These are phyloP conservation scores for Sphagnurus paluster DNA, from an alignment of 1,284 basidiomycete species.

Conservation along the genomic window DNA sequence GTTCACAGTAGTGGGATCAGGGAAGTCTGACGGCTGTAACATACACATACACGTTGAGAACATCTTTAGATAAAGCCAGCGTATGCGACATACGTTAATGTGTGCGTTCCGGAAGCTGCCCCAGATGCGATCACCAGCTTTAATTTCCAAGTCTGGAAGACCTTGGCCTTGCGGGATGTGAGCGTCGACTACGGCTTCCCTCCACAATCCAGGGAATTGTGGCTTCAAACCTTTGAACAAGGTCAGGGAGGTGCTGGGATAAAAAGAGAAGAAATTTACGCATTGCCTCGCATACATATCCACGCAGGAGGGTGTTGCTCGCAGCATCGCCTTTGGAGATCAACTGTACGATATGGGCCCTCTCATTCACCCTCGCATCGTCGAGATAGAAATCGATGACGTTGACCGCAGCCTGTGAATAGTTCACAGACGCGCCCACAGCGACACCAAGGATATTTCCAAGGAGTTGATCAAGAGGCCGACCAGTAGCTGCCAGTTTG, in stretches of 20 bases:
- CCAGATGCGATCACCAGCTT: conserved; percentile 45
- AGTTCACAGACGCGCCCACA: conserved; percentile 46
- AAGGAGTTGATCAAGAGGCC: conserved; percentile 42
- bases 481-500: conserved; percentile 39
- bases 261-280: conserved; percentile 27
- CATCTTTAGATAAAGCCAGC: not conserved
- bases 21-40: conserved; percentile 42
- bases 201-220: conserved; percentile 44
- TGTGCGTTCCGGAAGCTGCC: conserved; percentile 51
- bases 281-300: conserved; percentile 57
- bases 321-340: conserved; percentile 33
- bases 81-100: conserved; percentile 44
- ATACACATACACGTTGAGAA: not conserved
- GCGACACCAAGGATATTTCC: conserved; percentile 49
- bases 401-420: conserved; percentile 44
- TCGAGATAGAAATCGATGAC: conserved; percentile 61
- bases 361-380: conserved; percentile 37
- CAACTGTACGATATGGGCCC: conserved; percentile 39
- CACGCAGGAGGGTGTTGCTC: conserved; percentile 39
- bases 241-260: not conserved
- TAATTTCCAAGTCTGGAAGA: conserved; percentile 36
- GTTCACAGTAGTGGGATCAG: conserved; percentile 41
- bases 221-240: conserved; percentile 35
- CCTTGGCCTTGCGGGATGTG: conserved; percentile 39
- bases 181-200: conserved; percentile 38